Conservation (phyloP, 192 early-diverging fungal species). For the Backusella luteola region DNA sequence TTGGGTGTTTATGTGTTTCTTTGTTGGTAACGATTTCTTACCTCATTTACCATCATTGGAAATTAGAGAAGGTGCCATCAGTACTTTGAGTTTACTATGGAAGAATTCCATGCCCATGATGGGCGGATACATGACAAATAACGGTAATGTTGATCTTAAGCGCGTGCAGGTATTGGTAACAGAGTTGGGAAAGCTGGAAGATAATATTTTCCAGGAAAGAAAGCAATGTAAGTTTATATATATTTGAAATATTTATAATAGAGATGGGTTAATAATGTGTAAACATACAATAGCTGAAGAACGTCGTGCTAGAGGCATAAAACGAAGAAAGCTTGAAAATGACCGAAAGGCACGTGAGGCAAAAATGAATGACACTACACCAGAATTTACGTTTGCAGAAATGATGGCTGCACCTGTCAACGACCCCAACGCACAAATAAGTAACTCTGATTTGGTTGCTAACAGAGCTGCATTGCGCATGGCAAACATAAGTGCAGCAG, state of each 20-base stretch:
- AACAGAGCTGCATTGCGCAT: constrained; percentile 37
- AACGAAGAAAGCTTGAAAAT: constrained; percentile 35
- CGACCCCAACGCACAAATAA: constrained; percentile 44
- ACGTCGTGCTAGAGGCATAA: constrained; percentile 25
- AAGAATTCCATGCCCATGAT: constrained; percentile 72
- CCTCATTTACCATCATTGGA: constrained; percentile 92
- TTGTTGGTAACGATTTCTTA: constrained; percentile 98
- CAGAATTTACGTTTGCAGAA: constrained; percentile 35
- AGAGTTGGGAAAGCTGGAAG: constrained; percentile 82
- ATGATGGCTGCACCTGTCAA: constrained; percentile 37
- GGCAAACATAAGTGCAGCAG: constrained; percentile 58
- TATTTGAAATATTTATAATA: not conserved
- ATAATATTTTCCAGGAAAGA: constrained; percentile 71
- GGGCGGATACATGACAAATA: constrained; percentile 84
- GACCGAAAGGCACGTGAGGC: constrained; percentile 11
- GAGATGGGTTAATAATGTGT: not conserved
- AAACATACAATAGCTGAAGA: constrained; percentile 27
- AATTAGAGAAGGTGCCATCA: constrained; percentile 94
- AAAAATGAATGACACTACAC: not conserved
- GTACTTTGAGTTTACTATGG: constrained; percentile 86
- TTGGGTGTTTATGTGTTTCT: constrained; percentile 96
- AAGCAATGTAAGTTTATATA: constrained; percentile 47
- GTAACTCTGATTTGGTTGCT: constrained; percentile 49
- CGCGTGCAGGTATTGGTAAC: constrained; percentile 78
- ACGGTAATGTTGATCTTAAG: constrained; percentile 76